Evolutionary conservation across 1,139 yeast genomes (phyloP), one percentile per base, ranked within the genome.

Genomic region (Petasospora rhodanensis): DNA sequence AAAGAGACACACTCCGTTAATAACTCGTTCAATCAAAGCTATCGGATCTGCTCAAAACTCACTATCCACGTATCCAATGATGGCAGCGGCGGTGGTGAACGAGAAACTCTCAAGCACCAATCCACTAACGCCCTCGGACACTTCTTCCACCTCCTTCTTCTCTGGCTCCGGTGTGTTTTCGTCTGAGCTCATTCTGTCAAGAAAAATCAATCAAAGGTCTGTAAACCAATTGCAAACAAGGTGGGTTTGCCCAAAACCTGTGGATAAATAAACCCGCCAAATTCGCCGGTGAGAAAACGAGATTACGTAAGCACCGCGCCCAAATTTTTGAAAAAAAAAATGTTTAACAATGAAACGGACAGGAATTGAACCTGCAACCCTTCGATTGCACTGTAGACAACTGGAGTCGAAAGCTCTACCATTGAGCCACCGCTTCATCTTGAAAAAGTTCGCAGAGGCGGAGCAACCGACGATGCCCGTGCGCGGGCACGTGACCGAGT

Each of bases 71-170:
- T 94, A 81, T 18, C 95, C 96, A 28, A 91, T 87, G 35, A 91
- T 76, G 18, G 96, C 95, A 2, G 97, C 97, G 1, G 97, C 95
- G 1, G 98, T 91, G 34, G 97, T 91, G 64, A 89, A 91, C 20
- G 94, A 87, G 53, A 80, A 85, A 45, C 94, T 61, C 45, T 65
- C 70, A 29, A 65, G 47, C 35, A 63, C 64, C 22, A 65, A 46
- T 28, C 62, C 68, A n/a, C 66, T 67, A 15, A 49, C 54, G 14
- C 40, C 42, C 14, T 46, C 49, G 2, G 54, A 29, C n/a, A 48
- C 35, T 20, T 46, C 44, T 3, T 46, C 52, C 16, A 46, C 42
- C 6, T 43, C 42, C 18, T 37, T 38, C 26, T 37, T 38, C 16
- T 35, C 42, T 6, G 34, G 32, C 10, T 42, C 48, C 4, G 50